Evolutionary conservation across 352 stramenopile species (phyloP), one percentile per base, ranked within the genome.

Genomic region (Pythium grandisporangium): DNA sequence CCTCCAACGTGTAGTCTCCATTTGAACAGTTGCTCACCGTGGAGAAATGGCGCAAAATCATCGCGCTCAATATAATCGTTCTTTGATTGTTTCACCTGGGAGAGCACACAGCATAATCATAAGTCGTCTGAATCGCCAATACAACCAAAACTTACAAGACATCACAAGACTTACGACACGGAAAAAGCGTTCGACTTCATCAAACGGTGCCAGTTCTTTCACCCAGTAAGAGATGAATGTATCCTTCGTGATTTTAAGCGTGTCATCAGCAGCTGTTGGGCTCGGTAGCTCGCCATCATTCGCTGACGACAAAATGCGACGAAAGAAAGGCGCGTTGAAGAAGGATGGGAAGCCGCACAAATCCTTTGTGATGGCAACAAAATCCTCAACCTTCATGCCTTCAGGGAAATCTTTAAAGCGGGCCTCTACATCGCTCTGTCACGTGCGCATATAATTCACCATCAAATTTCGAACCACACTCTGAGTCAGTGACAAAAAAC

Each of bases 261-360:
- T 44, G 19, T 63, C 43, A 20, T 75, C 53, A 2, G 37, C 53
- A 13, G 38, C 49, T 5, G 44, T 49, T 30, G 35, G 43, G 11
- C 45, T 66, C 22, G 16, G 44, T 48, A 35, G 24, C 32, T 50
- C 26, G 30, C 30, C 29, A 20, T 54, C 43, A 27, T 55, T 45
- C 1, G 35, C 36, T 1, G 54, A 65, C 24, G 58, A 49, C 13
- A 80, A 43, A 38, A 99, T 97, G 5, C 95, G 75, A 33, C 81
- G 66, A 60, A 97, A 99, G 25, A 99, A 84, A 33, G 95, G 92
- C 24, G 84, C 83, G 56, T 98, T 98, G 60, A 99, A 98, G 66
- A 99, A 99, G 17, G 91, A 97, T n/a, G 96, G 95, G 62, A 99
- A 98, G 7, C 85, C 79, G 59, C 94, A 99, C 14, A 99, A 66